These are phyloP conservation scores for Seminavis robusta DNA, from an alignment of 108 stramenopile genomes.

Conservation along the genomic window DNA sequence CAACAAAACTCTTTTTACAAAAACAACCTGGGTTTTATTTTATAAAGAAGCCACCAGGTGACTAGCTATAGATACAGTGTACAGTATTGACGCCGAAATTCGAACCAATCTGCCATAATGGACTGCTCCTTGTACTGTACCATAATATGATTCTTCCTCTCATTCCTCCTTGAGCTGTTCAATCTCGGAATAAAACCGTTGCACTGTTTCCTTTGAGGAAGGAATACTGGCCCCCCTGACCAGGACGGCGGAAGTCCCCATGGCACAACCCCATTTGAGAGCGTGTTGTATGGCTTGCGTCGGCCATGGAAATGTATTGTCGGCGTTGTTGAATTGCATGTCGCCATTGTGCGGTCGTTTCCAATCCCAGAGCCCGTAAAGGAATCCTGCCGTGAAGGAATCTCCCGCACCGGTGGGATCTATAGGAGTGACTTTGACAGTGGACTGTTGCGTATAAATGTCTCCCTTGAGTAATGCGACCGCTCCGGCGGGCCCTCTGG, in stretches of 20 bases:
- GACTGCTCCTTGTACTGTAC: background rate
- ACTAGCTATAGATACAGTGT: too few relatives aligned
- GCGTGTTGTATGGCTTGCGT: constrained; percentile 32
- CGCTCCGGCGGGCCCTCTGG: constrained; percentile 56
- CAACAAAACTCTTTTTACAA: too few relatives aligned
- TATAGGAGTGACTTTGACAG: constrained; percentile 16
- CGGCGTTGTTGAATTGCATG: constrained; percentile 1
- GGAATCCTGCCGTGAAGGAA: constrained; percentile 76
- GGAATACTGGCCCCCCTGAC: constrained; percentile 65
- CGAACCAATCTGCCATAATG: background rate
- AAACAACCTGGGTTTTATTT: too few relatives aligned
- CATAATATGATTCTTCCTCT: background rate
- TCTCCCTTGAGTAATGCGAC: constrained; percentile 41
- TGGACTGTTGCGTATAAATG: constrained; percentile 22
- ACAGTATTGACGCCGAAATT: too few relatives aligned
- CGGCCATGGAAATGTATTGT: constrained; percentile 18
- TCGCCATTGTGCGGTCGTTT: background rate
- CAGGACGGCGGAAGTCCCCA: constrained; percentile 54
- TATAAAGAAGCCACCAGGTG: too few relatives aligned
- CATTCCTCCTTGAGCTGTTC: background rate
- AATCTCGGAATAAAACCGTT: background rate
- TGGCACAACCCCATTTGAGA: constrained; percentile 56
- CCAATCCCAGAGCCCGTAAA: constrained; percentile 53
- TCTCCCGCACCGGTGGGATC: constrained; percentile 87
- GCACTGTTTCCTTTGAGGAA: constrained; percentile 8